phyloP scores from a whole-genome alignment of 2,329 filamentous ascomycete species.

The Nemania serpens region DNA sequence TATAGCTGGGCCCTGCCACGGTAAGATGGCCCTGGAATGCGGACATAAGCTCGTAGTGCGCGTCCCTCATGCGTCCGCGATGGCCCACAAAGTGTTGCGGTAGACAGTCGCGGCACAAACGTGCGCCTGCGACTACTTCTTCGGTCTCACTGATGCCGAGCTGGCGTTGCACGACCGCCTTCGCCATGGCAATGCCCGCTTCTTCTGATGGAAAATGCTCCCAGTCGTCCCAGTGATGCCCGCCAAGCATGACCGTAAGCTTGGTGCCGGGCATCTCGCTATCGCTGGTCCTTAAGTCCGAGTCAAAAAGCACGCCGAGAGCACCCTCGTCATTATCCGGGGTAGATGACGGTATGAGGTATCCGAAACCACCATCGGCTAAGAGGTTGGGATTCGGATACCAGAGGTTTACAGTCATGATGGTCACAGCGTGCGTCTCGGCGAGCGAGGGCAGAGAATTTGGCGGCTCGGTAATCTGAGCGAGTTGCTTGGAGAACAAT shows the following conservation, averaged over 20 bases:
- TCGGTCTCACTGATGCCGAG: constrained; percentile 67
- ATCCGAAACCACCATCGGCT: constrained; percentile 76
- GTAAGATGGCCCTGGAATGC: constrained; percentile 67
- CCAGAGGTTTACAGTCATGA: constrained; percentile 92
- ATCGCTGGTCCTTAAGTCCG: constrained; percentile 54
- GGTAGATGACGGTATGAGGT: constrained; percentile 80
- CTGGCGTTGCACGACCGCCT: constrained; percentile 71
- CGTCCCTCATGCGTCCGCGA: constrained; percentile 60
- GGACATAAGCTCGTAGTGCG: constrained; percentile 58
- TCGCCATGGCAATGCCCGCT: constrained; percentile 72
- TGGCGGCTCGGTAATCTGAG: constrained; percentile 41
- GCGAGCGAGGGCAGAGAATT: constrained; percentile 53
- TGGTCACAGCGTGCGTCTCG: constrained; percentile 70
- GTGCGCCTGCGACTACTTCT: constrained; percentile 64
- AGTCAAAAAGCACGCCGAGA: constrained; percentile 92
- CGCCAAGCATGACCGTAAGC: constrained; percentile 91
- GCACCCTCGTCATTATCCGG: constrained; percentile 80
- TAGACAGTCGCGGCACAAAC: constrained; percentile 72
- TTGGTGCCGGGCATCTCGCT: constrained; percentile 67
- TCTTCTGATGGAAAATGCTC: constrained; percentile 62
- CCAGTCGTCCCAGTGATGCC: constrained; percentile 83
- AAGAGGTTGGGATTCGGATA: constrained; percentile 70
- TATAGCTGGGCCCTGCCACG: constrained; percentile 64
- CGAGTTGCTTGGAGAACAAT: constrained; percentile 56
- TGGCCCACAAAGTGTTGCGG: constrained; percentile 90